Evolutionary conservation across 2,329 filamentous ascomycete genomes (phyloP).

Genomic region (Penicillium sp.): DNA sequence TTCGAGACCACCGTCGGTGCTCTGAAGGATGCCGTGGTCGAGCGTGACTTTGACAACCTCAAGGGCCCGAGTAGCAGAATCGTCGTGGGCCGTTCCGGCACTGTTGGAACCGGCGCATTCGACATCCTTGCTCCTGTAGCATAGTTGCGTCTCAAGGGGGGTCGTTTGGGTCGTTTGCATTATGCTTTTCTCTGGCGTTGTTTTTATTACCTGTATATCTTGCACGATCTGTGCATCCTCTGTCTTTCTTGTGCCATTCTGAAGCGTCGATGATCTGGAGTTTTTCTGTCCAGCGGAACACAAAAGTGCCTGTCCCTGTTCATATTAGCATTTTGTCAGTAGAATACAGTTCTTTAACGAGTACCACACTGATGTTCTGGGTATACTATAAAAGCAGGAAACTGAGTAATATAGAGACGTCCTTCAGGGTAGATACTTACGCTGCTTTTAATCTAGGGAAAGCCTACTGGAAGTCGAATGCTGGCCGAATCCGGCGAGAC

Average conservation of each 20-base stretch:
- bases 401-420: too few relatives aligned
- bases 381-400: too few relatives aligned
- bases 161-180: constrained; percentile 10
- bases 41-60: constrained; percentile 87
- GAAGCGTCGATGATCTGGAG: constrained; percentile 43
- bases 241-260: constrained; percentile 22
- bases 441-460: too few relatives aligned
- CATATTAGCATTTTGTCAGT: constrained; percentile 32
- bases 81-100: constrained; percentile 80
- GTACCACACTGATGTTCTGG: not conserved
- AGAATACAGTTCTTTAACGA: constrained; percentile 22
- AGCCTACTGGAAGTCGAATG: too few relatives aligned
- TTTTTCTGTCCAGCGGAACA: constrained; percentile 40
- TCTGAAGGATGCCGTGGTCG: constrained; percentile 86
- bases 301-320: constrained; percentile 37
- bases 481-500: too few relatives aligned
- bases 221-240: constrained; percentile 22
- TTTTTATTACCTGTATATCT: constrained; percentile 31
- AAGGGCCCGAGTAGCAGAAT: constrained; percentile 83
- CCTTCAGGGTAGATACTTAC: too few relatives aligned
- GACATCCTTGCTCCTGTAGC: constrained; percentile 70
- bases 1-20: constrained; percentile 97
- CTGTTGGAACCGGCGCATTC: constrained; percentile 86
- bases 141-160: constrained; percentile 28
- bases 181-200: constrained; percentile 20